Conservation (phyloP, 495 filamentous ascomycete genomes). For the Cladorrhinum samala region DNA sequence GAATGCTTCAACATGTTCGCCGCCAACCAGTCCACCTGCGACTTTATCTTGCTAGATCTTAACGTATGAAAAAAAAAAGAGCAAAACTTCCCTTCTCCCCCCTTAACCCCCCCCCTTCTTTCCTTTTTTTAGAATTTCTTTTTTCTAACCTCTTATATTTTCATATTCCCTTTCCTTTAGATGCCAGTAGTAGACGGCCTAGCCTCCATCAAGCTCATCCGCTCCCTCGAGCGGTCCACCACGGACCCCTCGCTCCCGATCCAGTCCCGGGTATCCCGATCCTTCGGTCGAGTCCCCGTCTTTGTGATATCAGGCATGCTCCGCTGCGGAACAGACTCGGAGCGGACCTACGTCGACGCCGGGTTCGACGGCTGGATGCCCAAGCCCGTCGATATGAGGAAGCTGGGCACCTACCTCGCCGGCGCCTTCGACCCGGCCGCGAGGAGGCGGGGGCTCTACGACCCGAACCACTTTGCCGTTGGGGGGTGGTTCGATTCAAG, state of each 20-base stretch:
- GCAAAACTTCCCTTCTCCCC: too few species aligned
- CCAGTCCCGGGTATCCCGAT: conserved; percentile 16
- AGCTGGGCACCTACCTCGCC: conserved; percentile 8
- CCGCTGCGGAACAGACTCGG: conserved; percentile 16
- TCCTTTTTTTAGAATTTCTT: neutral
- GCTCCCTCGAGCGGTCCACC: conserved; percentile 11
- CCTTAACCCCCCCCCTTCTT: too few species aligned
- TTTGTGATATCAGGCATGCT: conserved; percentile 21
- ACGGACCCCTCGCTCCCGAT: too few species aligned
- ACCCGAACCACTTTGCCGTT: conserved; percentile 12
- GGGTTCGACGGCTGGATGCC: conserved; percentile 70
- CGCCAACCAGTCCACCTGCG: conserved; percentile 12
- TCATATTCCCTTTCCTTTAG: too few species aligned
- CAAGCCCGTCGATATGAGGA: conserved; percentile 59
- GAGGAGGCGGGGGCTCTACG: conserved; percentile 8
- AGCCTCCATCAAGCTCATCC: conserved; percentile 15
- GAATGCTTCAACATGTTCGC: conserved; percentile 62
- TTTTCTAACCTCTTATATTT: neutral
- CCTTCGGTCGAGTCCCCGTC: conserved; percentile 16
- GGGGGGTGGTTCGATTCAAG: conserved; percentile 25
- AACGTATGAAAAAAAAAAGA: too few species aligned
- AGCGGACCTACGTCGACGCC: conserved; percentile 8
- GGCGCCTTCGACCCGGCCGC: conserved; percentile 12
- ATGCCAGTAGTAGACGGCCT: conserved; percentile 23
- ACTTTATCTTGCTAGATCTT: conserved; percentile 23